Percentiles rank a stretch among this genome's conserved stretches.
Conservation (phyloP, 768 basidiomycete species). For the Hygrophorus pudorinus region DNA sequence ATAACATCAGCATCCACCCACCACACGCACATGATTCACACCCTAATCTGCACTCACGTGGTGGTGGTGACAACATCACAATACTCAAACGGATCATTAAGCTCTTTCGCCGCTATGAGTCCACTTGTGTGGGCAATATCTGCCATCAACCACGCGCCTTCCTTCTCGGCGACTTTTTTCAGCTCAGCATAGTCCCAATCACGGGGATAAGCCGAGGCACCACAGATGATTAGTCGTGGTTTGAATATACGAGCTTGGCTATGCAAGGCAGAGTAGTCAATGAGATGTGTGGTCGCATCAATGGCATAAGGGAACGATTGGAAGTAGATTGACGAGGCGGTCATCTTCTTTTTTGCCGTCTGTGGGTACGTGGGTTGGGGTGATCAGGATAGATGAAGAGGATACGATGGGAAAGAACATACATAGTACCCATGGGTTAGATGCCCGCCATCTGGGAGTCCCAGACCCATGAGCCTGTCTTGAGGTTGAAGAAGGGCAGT, state of each 20-base stretch:
- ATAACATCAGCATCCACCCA: slow-evolving; percentile 3
- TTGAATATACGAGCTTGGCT: slow-evolving; percentile 92
- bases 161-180: slow-evolving; percentile 71
- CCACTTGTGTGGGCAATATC: slow-evolving; percentile 98
- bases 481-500: slow-evolving; percentile 28
- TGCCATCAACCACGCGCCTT: slow-evolving; percentile 89
- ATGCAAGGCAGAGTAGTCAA: slow-evolving; percentile 78
- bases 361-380: background rate
- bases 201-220: slow-evolving; percentile 96
- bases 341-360: slow-evolving; percentile 96
- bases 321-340: slow-evolving; percentile 99
- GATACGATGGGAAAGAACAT: background rate
- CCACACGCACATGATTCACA: no score
- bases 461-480: slow-evolving; percentile 19
- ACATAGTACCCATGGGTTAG: slow-evolving; percentile 12
- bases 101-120: slow-evolving; percentile 84
- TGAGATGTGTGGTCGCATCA: slow-evolving; percentile 70
- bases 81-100: slow-evolving; percentile 86
- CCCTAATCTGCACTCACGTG: slow-evolving; percentile 43
- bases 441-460: slow-evolving; percentile 19
- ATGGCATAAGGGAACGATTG: slow-evolving; percentile 93
- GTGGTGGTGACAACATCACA: slow-evolving; percentile 99
- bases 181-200: slow-evolving; percentile 93
- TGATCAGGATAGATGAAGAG: background rate
- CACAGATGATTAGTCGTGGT: slow-evolving; percentile 90